Evolutionary conservation across 495 filamentous ascomycete species (phyloP).

Genomic region (Corynascus novoguineensis): DNA sequence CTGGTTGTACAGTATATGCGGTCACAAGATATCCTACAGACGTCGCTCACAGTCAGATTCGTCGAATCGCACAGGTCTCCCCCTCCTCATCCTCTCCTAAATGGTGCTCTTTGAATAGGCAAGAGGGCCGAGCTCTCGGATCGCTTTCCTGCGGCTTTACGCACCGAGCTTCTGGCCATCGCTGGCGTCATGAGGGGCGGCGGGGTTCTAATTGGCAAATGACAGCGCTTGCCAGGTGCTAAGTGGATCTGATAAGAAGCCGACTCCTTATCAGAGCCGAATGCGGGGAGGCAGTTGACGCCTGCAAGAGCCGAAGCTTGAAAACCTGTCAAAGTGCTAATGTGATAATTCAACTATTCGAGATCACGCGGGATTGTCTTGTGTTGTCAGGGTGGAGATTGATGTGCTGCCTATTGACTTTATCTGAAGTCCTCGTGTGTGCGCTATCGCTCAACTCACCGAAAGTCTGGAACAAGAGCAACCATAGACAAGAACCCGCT

Average conservation of each 20-base stretch:
- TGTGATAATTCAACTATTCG: neutral
- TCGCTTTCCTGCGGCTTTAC: conserved; percentile 32
- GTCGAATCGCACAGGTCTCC: conserved; percentile 8
- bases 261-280: conserved; percentile 4
- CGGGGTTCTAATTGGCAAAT: conserved; percentile 22
- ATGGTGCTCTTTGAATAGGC: neutral
- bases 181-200: conserved; percentile 11
- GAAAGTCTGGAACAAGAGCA: too few species aligned
- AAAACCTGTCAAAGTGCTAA: neutral
- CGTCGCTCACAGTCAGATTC: neutral
- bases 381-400: too few species aligned
- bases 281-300: neutral
- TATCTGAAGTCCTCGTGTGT: too few species aligned
- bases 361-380: neutral
- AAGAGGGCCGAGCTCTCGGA: conserved; percentile 9
- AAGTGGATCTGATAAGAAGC: neutral
- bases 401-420: too few species aligned
- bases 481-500: too few species aligned
- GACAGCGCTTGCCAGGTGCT: neutral
- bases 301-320: conserved; percentile 3
- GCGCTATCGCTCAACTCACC: too few species aligned
- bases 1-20: neutral
- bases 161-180: neutral
- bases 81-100: conserved; percentile 10
- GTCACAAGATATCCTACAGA: neutral